phyloP scores from a whole-genome alignment of 1,139 yeast genomes.

The Citeromyces hawaiiensis region DNA sequence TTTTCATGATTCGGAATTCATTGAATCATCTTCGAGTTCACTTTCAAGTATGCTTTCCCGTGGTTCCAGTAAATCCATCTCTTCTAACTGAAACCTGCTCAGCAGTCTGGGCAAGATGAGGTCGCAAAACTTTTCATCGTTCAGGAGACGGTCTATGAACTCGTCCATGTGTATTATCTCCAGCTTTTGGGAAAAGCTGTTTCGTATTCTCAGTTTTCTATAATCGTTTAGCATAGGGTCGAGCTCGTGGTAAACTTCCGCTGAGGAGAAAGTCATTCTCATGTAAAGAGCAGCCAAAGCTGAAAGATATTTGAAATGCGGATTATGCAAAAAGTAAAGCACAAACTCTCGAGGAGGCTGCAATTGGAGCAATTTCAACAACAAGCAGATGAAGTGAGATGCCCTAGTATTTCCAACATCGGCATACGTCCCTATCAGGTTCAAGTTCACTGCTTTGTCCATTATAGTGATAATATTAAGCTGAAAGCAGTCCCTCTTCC shows the following conservation, averaged over 20 bases:
- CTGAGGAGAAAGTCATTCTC: slow-evolving; percentile 33
- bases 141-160: slow-evolving; percentile 39
- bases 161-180: slow-evolving; percentile 31
- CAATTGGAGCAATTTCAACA: slow-evolving; percentile 49
- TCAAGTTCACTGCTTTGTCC: slow-evolving; percentile 22
- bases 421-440: slow-evolving; percentile 34
- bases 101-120: slow-evolving; percentile 45
- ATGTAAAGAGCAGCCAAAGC: slow-evolving; percentile 47
- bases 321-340: slow-evolving; percentile 34
- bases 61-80: slow-evolving; percentile 23
- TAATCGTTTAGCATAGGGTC: slow-evolving; percentile 44
- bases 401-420: slow-evolving; percentile 31
- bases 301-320: slow-evolving; percentile 54
- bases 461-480: slow-evolving; percentile 40
- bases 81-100: slow-evolving; percentile 24
- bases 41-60: slow-evolving; percentile 20
- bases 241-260: slow-evolving; percentile 29
- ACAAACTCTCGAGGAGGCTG: slow-evolving; percentile 45
- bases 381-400: slow-evolving; percentile 49
- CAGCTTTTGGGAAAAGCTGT: background rate
- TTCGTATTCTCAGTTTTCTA: slow-evolving; percentile 25
- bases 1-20: background rate
- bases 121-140: slow-evolving; percentile 38
- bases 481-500: slow-evolving; percentile 49
- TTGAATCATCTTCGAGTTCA: slow-evolving; percentile 12